Conservation (phyloP, 495 filamentous ascomycete species). For the Podospora bellae-mahoneyi region DNA sequence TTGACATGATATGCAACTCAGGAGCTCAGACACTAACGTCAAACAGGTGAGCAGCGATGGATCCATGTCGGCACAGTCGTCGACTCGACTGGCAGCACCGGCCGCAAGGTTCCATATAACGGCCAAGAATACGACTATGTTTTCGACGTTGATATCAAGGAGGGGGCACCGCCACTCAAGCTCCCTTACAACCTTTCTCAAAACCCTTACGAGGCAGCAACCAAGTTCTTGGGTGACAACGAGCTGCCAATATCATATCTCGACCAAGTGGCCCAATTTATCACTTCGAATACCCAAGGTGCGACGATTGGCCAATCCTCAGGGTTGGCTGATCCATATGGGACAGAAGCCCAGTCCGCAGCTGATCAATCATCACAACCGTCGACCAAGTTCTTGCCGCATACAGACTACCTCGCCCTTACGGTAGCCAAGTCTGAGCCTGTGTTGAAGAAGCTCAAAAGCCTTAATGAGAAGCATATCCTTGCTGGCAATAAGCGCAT, state of each 20-base stretch:
- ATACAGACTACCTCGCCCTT: conserved; percentile 78
- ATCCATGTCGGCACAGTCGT: conserved; percentile 89
- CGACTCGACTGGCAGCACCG: conserved; percentile 78
- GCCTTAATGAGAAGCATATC: conserved; percentile 28
- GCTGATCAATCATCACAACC: conserved; percentile 60
- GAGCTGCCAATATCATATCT: conserved; percentile 86
- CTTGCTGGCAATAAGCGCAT: conserved; percentile 66
- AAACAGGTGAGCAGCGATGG: conserved; percentile 57
- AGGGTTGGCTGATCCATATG: neutral
- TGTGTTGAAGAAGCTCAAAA: conserved; percentile 25
- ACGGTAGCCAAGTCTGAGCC: conserved; percentile 43
- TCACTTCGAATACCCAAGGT: conserved; percentile 82
- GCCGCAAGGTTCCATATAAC: conserved; percentile 63
- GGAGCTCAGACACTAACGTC: conserved; percentile 19
- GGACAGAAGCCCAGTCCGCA: conserved; percentile 36
- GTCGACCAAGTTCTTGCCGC: conserved; percentile 62
- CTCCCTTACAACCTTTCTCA: conserved; percentile 89
- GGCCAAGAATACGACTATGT: conserved; percentile 96
- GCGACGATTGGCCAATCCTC: conserved; percentile 64
- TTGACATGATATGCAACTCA: neutral
- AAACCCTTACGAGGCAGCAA: conserved; percentile 89
- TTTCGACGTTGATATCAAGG: conserved; percentile 96
- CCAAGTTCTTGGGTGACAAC: conserved; percentile 87
- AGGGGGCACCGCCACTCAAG: conserved; percentile 90
- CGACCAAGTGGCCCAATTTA: conserved; percentile 93